Base-by-base conservation (phyloP, 257 asterid genomes). In the Gardenia jasminoides region DNA sequence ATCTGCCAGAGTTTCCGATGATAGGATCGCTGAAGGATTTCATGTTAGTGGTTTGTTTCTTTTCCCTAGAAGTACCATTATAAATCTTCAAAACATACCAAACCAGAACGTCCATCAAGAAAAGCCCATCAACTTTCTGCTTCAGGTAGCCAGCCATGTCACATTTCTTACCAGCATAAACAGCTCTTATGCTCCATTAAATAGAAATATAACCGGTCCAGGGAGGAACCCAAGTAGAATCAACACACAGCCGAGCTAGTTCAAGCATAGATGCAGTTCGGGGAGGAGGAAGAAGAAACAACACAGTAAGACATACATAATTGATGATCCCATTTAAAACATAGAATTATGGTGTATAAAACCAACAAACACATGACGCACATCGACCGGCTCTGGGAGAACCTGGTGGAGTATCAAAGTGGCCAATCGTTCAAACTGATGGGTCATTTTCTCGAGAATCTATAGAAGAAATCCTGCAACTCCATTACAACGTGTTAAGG, bases 351-450 rank as follows among this genome's bases (percentile, higher is more conserved):
- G 67, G 56, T 44, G 41, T 70, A 73, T 30, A 79, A 78, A 77
- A 89, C 97, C 74, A 84, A 96, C 99, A 98, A 79, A 96, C 97
- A 47, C 99, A 96, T 46, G 99, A 93, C 73, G 97, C 99, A 89
- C 99, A 96, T 85, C 93, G 98, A 74, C 98, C 99, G 83, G 99
- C 99, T 85, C 99, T 98, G 50, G 99, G 99, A 76, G 99, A 96
- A 79, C 93, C 93, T 56, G 92, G 92, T 50, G 98, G 88, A 70
- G 94, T 82, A 87, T 96, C 99, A 84, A 93, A 96, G 86, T 96
- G 99, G 79, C 93, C 91, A 44, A 93, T 93, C 80, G 93, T 82
- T 85, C 93, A 78, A 85, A 95, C 93, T 39, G 99, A 90, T 19
- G 97, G 86, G 71, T 95, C 99, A 76, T 76, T 81, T 62, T 92